Evolutionary conservation across 1,139 yeast species (phyloP), one percentile per base, ranked within the genome.

Genomic region (Nadsonia commutata): DNA sequence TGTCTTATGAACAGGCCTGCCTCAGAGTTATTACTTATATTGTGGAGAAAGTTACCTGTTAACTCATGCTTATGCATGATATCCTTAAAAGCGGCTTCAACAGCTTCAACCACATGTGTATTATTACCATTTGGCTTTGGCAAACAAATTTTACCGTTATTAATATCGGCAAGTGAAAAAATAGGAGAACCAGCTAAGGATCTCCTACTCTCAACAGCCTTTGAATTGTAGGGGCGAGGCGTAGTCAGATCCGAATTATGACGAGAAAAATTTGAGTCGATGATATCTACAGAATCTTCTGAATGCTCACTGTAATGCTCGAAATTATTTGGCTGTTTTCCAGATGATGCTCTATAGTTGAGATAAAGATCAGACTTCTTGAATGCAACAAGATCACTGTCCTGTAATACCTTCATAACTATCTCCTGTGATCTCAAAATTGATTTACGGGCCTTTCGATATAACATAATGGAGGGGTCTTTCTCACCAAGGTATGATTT

Each of bases 11-110:
- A 21, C 6, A 36, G 40, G 3, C 37, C 38, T 7, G 31, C 38
- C 6, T 37, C 37, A 18, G 31, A 41, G 3, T 41, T 31, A 21
- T 41, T 37, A 18, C 27, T 37, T 17, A 27, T 40, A 20, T 37
- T 37, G 5, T 31, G 27, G 7, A 21, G 13, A 20, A 36, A 27
- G 8, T 41, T 31, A n/a, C 27, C 11, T 3, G 50, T 39, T 7
- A 42, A 47, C 13, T 47, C 45, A 5, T 52, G 51, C 18, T 47
- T 38, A 42, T 52, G 55, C 61, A 79, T 75, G 41, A 81, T 79
- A 49, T 78, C 76, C 19, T 72, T 72, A 48, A 81, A 69, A 1
- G 85, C 90, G 54, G 75, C 77, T 55, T 80, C 86, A 17, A 81
- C 80, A 0, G 85, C 88, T 16, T 48, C 50, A 9, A 53, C 45